Base-by-base conservation (phyloP, 2,329 filamentous ascomycete genomes). In the Fusarium luffae region DNA sequence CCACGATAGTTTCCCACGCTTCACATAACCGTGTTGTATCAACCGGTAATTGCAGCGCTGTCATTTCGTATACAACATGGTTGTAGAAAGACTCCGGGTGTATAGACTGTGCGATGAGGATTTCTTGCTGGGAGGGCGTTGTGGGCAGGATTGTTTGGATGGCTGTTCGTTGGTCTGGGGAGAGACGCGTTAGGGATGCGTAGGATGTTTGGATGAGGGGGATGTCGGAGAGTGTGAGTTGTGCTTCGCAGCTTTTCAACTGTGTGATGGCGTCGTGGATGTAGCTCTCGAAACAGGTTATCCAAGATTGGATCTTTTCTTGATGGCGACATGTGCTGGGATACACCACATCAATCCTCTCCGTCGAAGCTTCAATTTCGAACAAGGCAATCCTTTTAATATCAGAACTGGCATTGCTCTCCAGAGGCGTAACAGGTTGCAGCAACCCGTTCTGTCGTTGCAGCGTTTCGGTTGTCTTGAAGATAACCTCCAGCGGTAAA, bases 401-500 rank as follows among this genome's bases (percentile, higher is more conserved):
- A 0, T 77, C 73, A 7, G 78, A 69, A 0, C 85, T 85, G 34
- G 85, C 79, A 41, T 85, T 82, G 0, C 82, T 82, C 1, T 78
- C 81, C 1, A 78, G 68, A 1, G 0, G 82, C 75, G 79, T 66
- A 1, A 85, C 72, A 32, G 85, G 83, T 61, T 85, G 80, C 11
- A 90, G 80, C 2, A 89, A 77, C 2, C 84, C 81, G 44, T 85
- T 82, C 12, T 81, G 78, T 3, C 80, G 79, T 52, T 85, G 83
- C 1, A 86, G 74, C n/a, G 82, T 82, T 5, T 86, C 86, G 3
- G 83, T 79, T 68, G 86, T 88, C 59, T 83, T 89, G 74, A 90
- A 89, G 34, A 88, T 81, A 40, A 90, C 79, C 74, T 90, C 88
- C 49, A 89, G 82, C 0, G 86, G 86, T 63, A 81, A 82, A 42